Percentiles rank a stretch among this genome's conserved stretches.
These are phyloP conservation scores for Quaeritorhiza haematococci DNA, from an alignment of 371 early-diverging fungal species.

Conservation along the genomic window DNA sequence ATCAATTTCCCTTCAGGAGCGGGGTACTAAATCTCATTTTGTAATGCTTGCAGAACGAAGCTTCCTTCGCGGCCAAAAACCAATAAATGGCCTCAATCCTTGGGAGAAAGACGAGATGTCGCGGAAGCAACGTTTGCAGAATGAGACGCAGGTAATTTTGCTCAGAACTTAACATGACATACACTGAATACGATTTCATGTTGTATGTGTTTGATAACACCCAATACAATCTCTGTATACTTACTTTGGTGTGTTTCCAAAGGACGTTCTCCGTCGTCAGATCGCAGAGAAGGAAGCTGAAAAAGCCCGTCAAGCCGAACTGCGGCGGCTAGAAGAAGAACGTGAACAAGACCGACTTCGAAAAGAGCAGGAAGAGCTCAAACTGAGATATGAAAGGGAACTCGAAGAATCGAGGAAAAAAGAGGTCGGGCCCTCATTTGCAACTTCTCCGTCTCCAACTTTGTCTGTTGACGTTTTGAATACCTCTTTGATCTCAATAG, in stretches of 20 bases:
- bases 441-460: neutral
- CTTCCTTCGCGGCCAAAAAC: neutral
- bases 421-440: constrained; percentile 1
- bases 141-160: neutral
- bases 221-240: neutral
- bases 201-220: neutral
- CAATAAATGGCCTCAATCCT: neutral
- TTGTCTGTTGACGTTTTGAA: neutral
- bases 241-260: neutral
- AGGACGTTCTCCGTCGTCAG: constrained; percentile 1
- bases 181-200: neutral
- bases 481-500: neutral
- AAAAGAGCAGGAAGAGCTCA: constrained; percentile 7
- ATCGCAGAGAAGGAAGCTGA: constrained; percentile 4
- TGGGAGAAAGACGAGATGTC: constrained; percentile 1
- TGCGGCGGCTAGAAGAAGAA: neutral
- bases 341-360: constrained; percentile 1
- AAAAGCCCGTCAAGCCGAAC: constrained; percentile 2
- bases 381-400: constrained; percentile 3
- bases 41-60: too few species aligned
- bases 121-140: neutral
- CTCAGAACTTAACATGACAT: neutral
- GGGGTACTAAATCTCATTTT: too few species aligned
- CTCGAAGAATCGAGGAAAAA: constrained; percentile 5
- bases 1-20: too few species aligned